Evolutionary conservation across 371 early-diverging fungal species (phyloP).

Genomic region (Apophysomyces ossiformis): DNA sequence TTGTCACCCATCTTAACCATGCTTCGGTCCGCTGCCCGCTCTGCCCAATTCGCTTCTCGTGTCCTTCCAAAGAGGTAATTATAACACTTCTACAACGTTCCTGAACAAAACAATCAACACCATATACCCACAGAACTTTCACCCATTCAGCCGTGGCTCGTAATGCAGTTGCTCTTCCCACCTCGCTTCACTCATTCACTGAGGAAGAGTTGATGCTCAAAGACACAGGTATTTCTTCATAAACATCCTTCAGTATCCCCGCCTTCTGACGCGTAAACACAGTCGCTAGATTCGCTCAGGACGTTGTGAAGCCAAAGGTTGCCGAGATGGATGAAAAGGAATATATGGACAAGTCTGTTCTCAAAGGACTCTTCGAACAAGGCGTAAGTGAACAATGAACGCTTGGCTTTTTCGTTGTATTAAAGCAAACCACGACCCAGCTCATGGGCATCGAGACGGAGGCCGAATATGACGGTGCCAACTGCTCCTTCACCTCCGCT

Average conservation of each 20-base stretch:
- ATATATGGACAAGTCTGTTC: conserved; percentile 73
- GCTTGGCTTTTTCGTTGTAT: too few relatives aligned
- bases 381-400: conserved; percentile 64
- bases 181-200: conserved; percentile 52
- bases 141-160: conserved; percentile 25
- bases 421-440: conserved; percentile 31
- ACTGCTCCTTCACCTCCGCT: conserved; percentile 91
- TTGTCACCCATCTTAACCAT: conserved; percentile 10
- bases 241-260: neutral
- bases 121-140: conserved; percentile 22
- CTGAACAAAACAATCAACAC: neutral
- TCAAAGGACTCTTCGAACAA: conserved; percentile 90
- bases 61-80: conserved; percentile 24
- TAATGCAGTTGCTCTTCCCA: conserved; percentile 43
- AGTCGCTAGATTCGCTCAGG: conserved; percentile 89
- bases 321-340: conserved; percentile 94
- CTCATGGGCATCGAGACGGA: conserved; percentile 97
- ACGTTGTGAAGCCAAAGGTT: conserved; percentile 87
- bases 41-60: conserved; percentile 24
- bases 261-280: neutral
- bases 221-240: conserved; percentile 49
- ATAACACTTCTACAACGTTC: neutral
- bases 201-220: conserved; percentile 84
- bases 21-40: conserved; percentile 26
- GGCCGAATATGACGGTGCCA: conserved; percentile 82